These are phyloP conservation scores for Ogataea thermomethanolica DNA, from an alignment of 805 yeast species.

Conservation along the genomic window DNA sequence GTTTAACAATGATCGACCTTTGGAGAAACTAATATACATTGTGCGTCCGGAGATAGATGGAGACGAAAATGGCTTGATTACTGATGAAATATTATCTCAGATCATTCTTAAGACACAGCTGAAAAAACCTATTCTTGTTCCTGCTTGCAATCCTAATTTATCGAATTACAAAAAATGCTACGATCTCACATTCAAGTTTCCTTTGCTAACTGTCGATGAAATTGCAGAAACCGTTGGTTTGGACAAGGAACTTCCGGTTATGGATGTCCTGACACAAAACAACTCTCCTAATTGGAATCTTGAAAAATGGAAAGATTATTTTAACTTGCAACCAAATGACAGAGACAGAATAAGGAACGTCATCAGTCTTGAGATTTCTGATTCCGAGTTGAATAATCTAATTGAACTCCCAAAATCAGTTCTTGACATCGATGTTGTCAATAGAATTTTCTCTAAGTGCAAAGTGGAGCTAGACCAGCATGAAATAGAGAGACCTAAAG, in stretches of 20 bases:
- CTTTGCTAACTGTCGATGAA: slow-evolving; percentile 53
- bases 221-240: slow-evolving; percentile 60
- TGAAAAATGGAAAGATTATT: slow-evolving; percentile 73
- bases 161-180: slow-evolving; percentile 9
- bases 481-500: slow-evolving; percentile 45
- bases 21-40: slow-evolving; percentile 27
- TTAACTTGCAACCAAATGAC: slow-evolving; percentile 38
- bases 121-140: slow-evolving; percentile 31
- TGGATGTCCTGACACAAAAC: slow-evolving; percentile 85
- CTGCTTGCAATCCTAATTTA: slow-evolving; percentile 24
- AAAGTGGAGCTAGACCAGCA: slow-evolving; percentile 15
- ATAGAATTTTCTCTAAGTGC: slow-evolving; percentile 52
- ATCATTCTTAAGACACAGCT: slow-evolving; percentile 29
- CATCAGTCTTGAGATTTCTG: slow-evolving; percentile 74
- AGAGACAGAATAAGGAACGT: slow-evolving; percentile 75
- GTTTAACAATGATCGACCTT: slow-evolving; percentile 29
- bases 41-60: slow-evolving; percentile 24
- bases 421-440: slow-evolving; percentile 62
- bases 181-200: slow-evolving; percentile 34
- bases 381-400: slow-evolving; percentile 42
- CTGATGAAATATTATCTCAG: slow-evolving; percentile 23
- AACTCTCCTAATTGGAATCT: slow-evolving; percentile 65
- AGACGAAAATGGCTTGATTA: slow-evolving; percentile 19
- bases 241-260: slow-evolving; percentile 67
- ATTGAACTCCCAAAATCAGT: slow-evolving; percentile 69